Evolutionary conservation across 1,139 yeast species (phyloP).

Genomic region (Saccharomycopsis crataegensis): DNA sequence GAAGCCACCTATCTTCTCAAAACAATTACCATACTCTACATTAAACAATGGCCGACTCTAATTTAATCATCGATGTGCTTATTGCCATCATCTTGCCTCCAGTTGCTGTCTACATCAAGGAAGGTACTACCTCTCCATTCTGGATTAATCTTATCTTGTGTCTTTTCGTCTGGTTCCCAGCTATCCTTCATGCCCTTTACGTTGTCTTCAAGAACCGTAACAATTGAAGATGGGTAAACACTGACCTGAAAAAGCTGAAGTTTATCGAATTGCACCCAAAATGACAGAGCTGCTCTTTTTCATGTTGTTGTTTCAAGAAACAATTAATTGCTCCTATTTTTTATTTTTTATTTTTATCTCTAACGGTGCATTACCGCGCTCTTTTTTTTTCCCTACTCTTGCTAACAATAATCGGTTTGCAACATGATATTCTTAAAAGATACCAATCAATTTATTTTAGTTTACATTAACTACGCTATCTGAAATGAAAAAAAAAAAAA

Average conservation of each 20-base stretch:
- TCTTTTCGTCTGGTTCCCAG: constrained; percentile 53
- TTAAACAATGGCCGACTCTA: constrained; percentile 14
- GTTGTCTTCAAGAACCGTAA: constrained; percentile 31
- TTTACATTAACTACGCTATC: no score
- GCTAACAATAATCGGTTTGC: no score
- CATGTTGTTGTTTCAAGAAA: background rate
- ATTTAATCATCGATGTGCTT: constrained; percentile 19
- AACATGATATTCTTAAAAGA: no score
- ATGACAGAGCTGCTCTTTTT: background rate
- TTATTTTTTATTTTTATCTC: no score
- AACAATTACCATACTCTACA: background rate
- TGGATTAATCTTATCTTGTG: constrained; percentile 48
- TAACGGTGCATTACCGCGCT: no score
- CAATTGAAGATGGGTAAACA: background rate
- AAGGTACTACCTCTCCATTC: constrained; percentile 41
- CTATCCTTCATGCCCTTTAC: constrained; percentile 51
- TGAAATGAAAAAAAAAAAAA: no score
- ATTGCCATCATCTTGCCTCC: constrained; percentile 50
- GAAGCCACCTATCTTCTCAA: background rate
- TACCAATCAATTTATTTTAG: no score
- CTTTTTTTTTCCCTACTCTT: no score
- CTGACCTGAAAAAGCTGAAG: background rate
- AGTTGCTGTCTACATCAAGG: constrained; percentile 50
- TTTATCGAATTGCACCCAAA: no score
- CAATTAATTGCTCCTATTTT: no score